These are phyloP conservation scores for Microsporum ferrugineum DNA, from an alignment of 2,329 filamentous ascomycete genomes.

Conservation along the genomic window DNA sequence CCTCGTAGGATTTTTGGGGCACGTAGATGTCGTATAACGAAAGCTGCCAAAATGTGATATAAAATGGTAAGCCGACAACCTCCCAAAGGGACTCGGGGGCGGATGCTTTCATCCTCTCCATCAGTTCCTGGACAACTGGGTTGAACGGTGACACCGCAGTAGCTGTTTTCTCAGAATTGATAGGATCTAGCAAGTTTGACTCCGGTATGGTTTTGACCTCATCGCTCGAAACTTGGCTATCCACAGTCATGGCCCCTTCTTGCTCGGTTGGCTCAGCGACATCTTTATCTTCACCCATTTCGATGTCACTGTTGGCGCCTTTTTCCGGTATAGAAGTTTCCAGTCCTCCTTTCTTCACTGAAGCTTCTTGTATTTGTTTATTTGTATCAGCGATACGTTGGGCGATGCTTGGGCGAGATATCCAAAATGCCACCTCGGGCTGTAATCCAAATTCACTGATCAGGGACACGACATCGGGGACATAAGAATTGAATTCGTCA, in stretches of 20 bases:
- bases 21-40: conserved; percentile 70
- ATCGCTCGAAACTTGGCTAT: conserved; percentile 12
- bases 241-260: conserved; percentile 9
- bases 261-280: conserved; percentile 16
- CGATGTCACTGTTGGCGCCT: conserved; percentile 21
- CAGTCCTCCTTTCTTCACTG: conserved; percentile 21
- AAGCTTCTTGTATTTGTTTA: conserved; percentile 19
- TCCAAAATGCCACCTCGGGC: conserved; percentile 70
- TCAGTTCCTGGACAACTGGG: conserved; percentile 61
- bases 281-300: conserved; percentile 23
- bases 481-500: conserved; percentile 63
- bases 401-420: conserved; percentile 64
- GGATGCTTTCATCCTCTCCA: conserved; percentile 53
- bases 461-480: conserved; percentile 63
- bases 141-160: conserved; percentile 37
- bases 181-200: conserved; percentile 19
- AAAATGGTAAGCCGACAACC: conserved; percentile 68
- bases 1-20: conserved; percentile 64
- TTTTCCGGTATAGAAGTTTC: conserved; percentile 18
- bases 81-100: conserved; percentile 55
- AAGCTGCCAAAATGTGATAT: conserved; percentile 84
- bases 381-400: conserved; percentile 45
- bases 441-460: conserved; percentile 71
- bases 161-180: conserved; percentile 35
- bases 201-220: conserved; percentile 9